Base-by-base conservation (phyloP, 495 filamentous ascomycete genomes). In the Neurospora sp. region DNA sequence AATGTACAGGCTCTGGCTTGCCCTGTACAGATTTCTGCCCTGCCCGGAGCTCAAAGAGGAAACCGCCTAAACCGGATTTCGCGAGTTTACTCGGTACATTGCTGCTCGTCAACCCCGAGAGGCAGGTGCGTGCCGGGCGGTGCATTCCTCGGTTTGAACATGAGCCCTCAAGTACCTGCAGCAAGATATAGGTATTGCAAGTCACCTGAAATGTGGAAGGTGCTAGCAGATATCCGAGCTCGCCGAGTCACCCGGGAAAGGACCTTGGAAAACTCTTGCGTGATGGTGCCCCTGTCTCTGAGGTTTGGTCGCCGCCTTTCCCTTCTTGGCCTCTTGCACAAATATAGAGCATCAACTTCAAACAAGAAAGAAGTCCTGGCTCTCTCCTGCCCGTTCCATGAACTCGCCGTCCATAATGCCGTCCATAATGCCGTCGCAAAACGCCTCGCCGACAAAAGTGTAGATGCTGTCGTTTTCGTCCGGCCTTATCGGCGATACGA, bases 351-450 rank as follows among this genome's bases (percentile, higher is more conserved):
- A 31, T 31, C 5, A 61, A 31, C 14, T 3, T 35, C 41, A 68
- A 14, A 39, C 27, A 1, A 66, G 18, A 71, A 71, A 68, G 16
- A 74, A 74, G 5, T 46, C 10, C 39, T 42, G 69, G 14, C 3
- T 40, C 5, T 38, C 35, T 10, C 72, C 1, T 35, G 27, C 72
- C n/a, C 12, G 61, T 0, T 40, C 18, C 12, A 74, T 8, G 6
- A 74, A 46, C 70, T 76, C 75, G 16, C 71, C 71, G 22, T 76
- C 71, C 73, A 76, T 76, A 5, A 74, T 71, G 16, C 71, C 71
- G 22, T 76, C 71, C 73, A 76, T 76, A 5, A 74, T 71, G 2
- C 73, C 75, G 40, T 74, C 68, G 39, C 73, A 74, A 44, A 69
- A 76, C 3, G 75, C 73, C 31, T 76, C 73, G 6, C 75, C 75